Evolutionary conservation across 306 rosid species (phyloP).

Genomic region (Ammopiptanthus mongolicus): DNA sequence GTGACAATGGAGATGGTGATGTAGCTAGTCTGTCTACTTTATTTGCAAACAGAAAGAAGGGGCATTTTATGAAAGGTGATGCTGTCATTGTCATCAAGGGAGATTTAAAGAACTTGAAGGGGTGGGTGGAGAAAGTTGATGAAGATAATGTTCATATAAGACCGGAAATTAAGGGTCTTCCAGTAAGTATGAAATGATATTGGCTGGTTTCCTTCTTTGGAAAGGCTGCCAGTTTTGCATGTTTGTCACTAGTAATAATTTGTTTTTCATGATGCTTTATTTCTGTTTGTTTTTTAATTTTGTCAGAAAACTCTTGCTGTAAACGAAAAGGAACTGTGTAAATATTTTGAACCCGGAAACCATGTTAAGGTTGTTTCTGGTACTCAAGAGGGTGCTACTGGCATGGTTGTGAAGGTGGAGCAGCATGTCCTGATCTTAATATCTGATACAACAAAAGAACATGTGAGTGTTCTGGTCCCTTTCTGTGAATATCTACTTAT

Average conservation of each 20-base stretch:
- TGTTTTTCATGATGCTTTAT: constrained; percentile 3
- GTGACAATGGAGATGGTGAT: constrained; percentile 88
- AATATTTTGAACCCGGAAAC: constrained; percentile 95
- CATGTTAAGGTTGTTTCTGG: constrained; percentile 97
- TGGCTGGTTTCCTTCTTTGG: background rate
- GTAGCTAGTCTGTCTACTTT: constrained; percentile 82
- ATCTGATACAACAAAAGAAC: constrained; percentile 96
- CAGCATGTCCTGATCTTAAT: constrained; percentile 90
- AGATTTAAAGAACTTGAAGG: constrained; percentile 86
- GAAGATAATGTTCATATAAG: constrained; percentile 86
- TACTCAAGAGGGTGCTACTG: constrained; percentile 94
- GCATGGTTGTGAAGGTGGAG: constrained; percentile 98
- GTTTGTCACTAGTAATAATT: background rate
- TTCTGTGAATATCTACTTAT: background rate
- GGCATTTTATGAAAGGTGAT: constrained; percentile 98
- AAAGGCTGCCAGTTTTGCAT: background rate
- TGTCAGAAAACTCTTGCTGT: constrained; percentile 77
- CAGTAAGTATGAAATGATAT: constrained; percentile 48
- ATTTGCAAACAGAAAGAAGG: constrained; percentile 90
- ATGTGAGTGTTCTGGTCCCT: constrained; percentile 52
- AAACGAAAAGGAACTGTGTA: constrained; percentile 86
- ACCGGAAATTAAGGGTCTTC: constrained; percentile 86
- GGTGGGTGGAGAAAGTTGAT: constrained; percentile 96
- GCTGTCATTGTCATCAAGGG: constrained; percentile 89
- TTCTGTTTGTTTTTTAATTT: background rate